Conservation (phyloP, 139 green algal species). For the Haematococcus sp. region DNA sequence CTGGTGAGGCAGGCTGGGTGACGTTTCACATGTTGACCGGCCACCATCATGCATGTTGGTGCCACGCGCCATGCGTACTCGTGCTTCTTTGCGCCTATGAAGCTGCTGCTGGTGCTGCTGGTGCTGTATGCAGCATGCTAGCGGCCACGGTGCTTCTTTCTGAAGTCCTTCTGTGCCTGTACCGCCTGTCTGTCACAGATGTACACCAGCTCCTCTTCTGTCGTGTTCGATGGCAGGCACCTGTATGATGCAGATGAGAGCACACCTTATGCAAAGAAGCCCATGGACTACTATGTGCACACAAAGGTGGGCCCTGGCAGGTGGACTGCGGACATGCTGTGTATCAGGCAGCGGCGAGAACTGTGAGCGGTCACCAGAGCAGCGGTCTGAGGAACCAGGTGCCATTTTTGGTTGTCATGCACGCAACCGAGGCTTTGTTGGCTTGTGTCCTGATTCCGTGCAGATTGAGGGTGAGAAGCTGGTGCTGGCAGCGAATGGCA, state of each 20-base stretch:
- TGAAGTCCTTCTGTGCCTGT: no score
- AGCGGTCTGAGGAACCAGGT: no score
- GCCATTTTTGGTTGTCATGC: no score
- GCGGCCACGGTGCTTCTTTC: no score
- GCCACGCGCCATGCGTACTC: neutral
- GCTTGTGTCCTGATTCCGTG: neutral
- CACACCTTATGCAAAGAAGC: constrained; percentile 65
- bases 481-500: constrained; percentile 70
- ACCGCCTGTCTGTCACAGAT: constrained; percentile 16
- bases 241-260: constrained; percentile 68
- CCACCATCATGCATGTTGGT: no score
- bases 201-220: constrained; percentile 78
- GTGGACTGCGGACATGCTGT: no score
- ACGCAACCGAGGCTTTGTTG: no score
- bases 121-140: no score
- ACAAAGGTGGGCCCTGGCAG: constrained; percentile 58
- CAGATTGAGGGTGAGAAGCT: constrained; percentile 69
- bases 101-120: neutral
- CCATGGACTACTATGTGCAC: constrained; percentile 86
- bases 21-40: no score
- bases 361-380: no score
- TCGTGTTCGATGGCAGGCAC: constrained; percentile 84
- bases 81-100: neutral
- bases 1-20: constrained; percentile 36
- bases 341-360: no score